Percentiles rank a stretch among this genome's conserved stretches.
Conservation (phyloP, 2,329 filamentous ascomycete genomes). For the Paraphoma sp. region DNA sequence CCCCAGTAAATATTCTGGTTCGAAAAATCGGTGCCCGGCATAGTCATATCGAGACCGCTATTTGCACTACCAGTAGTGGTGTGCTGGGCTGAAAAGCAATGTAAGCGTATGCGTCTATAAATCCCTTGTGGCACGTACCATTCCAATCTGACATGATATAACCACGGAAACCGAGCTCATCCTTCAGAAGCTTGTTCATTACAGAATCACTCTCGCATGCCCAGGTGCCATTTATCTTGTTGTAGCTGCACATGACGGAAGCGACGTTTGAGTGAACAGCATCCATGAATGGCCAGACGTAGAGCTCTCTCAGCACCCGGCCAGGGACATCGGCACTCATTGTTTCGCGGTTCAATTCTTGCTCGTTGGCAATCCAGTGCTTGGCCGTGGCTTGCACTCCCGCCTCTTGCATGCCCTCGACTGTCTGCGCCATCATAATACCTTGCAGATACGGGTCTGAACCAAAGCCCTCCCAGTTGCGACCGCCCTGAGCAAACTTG, state of each 20-base stretch:
- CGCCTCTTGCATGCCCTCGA: constrained; percentile 53
- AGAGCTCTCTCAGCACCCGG: constrained; percentile 76
- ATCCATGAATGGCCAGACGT: constrained; percentile 80
- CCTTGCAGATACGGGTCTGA: constrained; percentile 58
- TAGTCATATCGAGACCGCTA: constrained; percentile 61
- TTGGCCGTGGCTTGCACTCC: constrained; percentile 53
- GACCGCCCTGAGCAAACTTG: constrained; percentile 49
- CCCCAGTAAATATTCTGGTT: constrained; percentile 62
- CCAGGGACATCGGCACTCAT: constrained; percentile 70
- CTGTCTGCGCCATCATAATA: constrained; percentile 51
- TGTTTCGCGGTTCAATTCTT: constrained; percentile 61
- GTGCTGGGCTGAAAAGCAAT: constrained; percentile 49
- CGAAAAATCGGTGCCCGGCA: constrained; percentile 56
- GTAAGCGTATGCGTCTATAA: neutral
- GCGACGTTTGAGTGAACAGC: constrained; percentile 70
- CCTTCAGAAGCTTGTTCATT: constrained; percentile 59
- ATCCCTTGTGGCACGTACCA: constrained; percentile 15
- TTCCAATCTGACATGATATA: constrained; percentile 56
- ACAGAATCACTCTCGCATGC: constrained; percentile 58
- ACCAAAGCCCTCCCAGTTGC: constrained; percentile 59
- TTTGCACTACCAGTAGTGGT: constrained; percentile 52
- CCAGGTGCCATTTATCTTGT: constrained; percentile 57
- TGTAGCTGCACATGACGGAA: constrained; percentile 56
- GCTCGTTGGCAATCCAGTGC: constrained; percentile 69
- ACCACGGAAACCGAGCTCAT: constrained; percentile 58